phyloP scores from a whole-genome alignment of 176 grass and related monocot species.

The Thinopyrum elongatum region DNA sequence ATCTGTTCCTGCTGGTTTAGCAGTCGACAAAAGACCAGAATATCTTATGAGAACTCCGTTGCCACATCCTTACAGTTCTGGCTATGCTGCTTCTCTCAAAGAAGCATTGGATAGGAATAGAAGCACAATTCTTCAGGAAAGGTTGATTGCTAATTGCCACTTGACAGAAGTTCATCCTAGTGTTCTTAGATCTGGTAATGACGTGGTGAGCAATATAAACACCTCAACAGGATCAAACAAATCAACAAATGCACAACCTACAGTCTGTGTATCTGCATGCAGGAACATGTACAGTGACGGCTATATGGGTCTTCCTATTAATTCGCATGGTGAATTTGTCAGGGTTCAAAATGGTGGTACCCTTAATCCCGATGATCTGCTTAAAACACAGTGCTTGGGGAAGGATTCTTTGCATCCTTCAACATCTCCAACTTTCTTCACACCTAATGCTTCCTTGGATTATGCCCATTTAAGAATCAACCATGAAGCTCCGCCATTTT shows the following conservation, averaged over 20 bases:
- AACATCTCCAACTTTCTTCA: slow-evolving; percentile 29
- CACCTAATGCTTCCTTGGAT: slow-evolving; percentile 18
- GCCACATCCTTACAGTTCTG: slow-evolving; percentile 31
- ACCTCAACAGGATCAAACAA: slow-evolving; percentile 69
- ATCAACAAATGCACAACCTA: slow-evolving; percentile 40
- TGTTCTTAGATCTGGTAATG: slow-evolving; percentile 46
- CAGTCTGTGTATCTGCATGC: slow-evolving; percentile 43
- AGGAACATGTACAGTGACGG: slow-evolving; percentile 37
- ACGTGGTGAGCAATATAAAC: slow-evolving; percentile 40
- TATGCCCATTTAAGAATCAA: slow-evolving; percentile 41
- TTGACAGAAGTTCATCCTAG: slow-evolving; percentile 29
- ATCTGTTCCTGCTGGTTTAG: slow-evolving; percentile 30
- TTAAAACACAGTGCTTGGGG: slow-evolving; percentile 36
- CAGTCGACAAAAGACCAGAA: slow-evolving; percentile 20
- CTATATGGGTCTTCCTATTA: slow-evolving; percentile 75
- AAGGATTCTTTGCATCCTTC: slow-evolving; percentile 35
- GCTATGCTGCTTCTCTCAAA: slow-evolving; percentile 19
- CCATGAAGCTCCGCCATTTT: slow-evolving; percentile 31
- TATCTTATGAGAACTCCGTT: slow-evolving; percentile 15
- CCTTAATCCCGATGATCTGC: slow-evolving; percentile 34
- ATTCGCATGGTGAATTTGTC: slow-evolving; percentile 86
- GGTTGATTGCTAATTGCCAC: slow-evolving; percentile 19
- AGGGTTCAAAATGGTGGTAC: slow-evolving; percentile 49
- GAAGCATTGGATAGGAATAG: slow-evolving; percentile 33
- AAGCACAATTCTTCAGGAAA: slow-evolving; percentile 28